phyloP scores from a whole-genome alignment of 208 protist species.

The Trypanosoma avium region DNA sequence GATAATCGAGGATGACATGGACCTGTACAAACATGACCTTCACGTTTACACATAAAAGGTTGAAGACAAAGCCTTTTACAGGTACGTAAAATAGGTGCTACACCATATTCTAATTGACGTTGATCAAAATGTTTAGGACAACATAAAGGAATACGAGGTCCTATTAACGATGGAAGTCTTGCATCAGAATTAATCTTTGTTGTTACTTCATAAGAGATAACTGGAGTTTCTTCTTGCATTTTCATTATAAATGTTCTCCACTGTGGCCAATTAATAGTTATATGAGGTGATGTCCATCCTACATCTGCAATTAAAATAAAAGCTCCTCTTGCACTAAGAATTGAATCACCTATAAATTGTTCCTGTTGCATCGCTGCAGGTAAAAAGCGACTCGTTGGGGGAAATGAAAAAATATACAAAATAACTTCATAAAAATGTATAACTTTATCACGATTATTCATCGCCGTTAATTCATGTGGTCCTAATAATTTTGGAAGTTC shows the following conservation, averaged over 20 bases:
- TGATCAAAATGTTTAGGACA: conserved; percentile 75
- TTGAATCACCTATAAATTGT: conserved; percentile 49
- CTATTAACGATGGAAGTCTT: conserved; percentile 61
- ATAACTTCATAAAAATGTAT: conserved; percentile 67
- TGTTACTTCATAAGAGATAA: conserved; percentile 33
- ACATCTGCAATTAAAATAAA: conserved; percentile 79
- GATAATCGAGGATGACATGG: conserved; percentile 57
- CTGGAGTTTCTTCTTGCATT: conserved; percentile 46
- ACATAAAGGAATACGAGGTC: conserved; percentile 67
- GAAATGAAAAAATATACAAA: conserved; percentile 60
- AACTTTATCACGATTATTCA: conserved; percentile 57
- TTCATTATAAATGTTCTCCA: conserved; percentile 70
- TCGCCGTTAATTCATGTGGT: conserved; percentile 75
- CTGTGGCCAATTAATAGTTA: conserved; percentile 63
- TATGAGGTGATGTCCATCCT: conserved; percentile 58
- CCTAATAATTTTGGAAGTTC: conserved; percentile 49
- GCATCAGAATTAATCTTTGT: conserved; percentile 15
- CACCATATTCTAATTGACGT: conserved; percentile 64
- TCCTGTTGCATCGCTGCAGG: conserved; percentile 36
- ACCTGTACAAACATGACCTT: conserved; percentile 59
- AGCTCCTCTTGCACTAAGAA: conserved; percentile 43
- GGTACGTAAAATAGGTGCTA: conserved; percentile 32
- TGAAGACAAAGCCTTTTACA: conserved; percentile 69
- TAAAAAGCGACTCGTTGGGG: conserved; percentile 29
- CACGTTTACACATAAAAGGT: conserved; percentile 51